Evolutionary conservation across 345 rosid genomes (phyloP).

Genomic region (Turritis glabra): DNA sequence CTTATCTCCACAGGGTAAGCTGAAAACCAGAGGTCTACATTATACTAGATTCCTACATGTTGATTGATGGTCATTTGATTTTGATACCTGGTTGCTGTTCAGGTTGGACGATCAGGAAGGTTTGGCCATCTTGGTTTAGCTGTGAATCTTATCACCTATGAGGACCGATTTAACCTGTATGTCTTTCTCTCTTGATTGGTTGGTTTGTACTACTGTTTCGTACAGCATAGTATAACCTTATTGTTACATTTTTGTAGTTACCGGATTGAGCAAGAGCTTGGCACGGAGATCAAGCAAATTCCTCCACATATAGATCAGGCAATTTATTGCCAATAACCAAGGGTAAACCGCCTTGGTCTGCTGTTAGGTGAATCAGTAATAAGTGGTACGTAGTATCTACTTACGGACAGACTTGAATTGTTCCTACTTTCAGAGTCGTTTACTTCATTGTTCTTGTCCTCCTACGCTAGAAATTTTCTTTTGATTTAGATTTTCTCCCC

Average conservation of each 20-base stretch:
- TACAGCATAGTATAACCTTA: neutral
- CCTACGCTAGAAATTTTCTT: neutral
- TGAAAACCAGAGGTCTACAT: neutral
- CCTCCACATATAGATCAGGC: conserved; percentile 95
- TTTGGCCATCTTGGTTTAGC: conserved; percentile 96
- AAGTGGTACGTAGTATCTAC: conserved; percentile 38
- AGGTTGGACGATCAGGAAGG: conserved; percentile 97
- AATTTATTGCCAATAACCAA: conserved; percentile 72
- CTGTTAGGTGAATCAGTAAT: conserved; percentile 48
- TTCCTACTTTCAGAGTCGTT: conserved; percentile 1
- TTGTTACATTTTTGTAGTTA: conserved; percentile 50
- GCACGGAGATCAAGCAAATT: conserved; percentile 93
- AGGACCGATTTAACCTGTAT: conserved; percentile 93
- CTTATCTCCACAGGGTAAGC: conserved; percentile 94
- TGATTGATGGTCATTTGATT: conserved; percentile 12
- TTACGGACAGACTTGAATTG: conserved; percentile 1
- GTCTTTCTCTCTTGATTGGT: conserved; percentile 18
- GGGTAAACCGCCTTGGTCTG: conserved; percentile 20
- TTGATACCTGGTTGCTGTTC: neutral
- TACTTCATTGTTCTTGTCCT: neutral
- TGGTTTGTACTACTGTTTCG: neutral
- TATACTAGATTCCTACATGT: neutral
- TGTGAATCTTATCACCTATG: conserved; percentile 88
- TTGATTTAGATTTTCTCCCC: neutral
- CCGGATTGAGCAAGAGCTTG: conserved; percentile 97